Evolutionary conservation across 2,329 filamentous ascomycete species (phyloP), one percentile per base, ranked within the genome.

Genomic region (Bisporella sp.): DNA sequence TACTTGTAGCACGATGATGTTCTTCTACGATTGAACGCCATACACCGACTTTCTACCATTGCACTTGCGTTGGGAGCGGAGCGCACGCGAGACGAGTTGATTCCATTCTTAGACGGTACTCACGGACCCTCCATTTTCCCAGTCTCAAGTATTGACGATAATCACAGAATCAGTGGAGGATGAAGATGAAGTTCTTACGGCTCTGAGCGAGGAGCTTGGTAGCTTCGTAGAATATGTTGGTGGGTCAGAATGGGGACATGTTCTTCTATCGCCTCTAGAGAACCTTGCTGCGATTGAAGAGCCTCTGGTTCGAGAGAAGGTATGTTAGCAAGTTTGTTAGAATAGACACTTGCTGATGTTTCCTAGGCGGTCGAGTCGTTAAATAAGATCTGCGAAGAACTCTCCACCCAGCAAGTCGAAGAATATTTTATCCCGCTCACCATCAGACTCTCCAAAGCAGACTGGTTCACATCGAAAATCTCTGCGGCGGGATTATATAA

Each of bases 401-500:
- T 99, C 50, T 95, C 90, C 46, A 76, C 89, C 62, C 81, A 89
- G 70, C 93, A 99, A 75, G 85, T 97, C 67, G 93, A 99, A 76
- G 89, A 96, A 65, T 88, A 91, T 72, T 97, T 97, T 74, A 92
- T 99, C 62, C 93, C 93, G 55, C 85, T 99, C 66, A 91, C 91
- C 53, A 82, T 95, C 66, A 89, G 93, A 67, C 87, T 99, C 55
- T 95, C 93, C 59, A 99, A 97, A 79, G 93, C 93, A 72, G 93
- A 99, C 73, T 99, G 93, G 93, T 99, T 99, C 72, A 99, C 93
- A 51, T 97, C 93, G 58, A 99, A 97, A 75, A 93, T 99, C 58
- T 99, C 93, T 32, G 93, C 92, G 56, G 96, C 92, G 58, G 93
- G 93, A 56, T 85, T 99, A 56, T 99, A 92, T 75, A 93, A 88